Evolutionary conservation across 768 basidiomycete species (phyloP).

Genomic region (Phylloporus sp.): DNA sequence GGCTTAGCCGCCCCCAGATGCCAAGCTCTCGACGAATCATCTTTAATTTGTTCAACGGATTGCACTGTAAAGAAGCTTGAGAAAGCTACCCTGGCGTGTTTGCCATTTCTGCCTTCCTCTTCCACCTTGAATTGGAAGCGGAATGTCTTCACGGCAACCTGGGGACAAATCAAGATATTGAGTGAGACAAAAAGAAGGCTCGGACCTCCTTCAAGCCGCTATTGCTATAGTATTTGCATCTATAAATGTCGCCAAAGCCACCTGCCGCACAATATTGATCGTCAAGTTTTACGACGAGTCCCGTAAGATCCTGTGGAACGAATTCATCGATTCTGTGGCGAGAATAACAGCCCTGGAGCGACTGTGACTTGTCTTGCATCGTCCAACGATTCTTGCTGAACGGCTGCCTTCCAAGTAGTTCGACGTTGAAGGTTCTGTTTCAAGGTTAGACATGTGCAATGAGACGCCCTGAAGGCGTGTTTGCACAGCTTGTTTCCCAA

Average conservation of each 20-base stretch:
- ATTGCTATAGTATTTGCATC: not conserved
- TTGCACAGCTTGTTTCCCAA: not conserved
- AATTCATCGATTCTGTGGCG: not conserved
- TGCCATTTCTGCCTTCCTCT: not conserved
- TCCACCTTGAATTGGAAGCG: slow-evolving; percentile 4
- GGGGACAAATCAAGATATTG: not conserved
- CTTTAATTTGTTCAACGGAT: not conserved
- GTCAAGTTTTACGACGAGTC: not conserved
- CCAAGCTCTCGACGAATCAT: slow-evolving; percentile 13
- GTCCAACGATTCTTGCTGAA: too few relatives aligned
- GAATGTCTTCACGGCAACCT: slow-evolving; percentile 12
- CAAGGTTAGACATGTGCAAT: too few relatives aligned
- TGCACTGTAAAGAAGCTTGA: not conserved
- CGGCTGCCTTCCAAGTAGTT: too few relatives aligned
- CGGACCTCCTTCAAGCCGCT: not conserved
- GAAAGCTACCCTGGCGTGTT: not conserved
- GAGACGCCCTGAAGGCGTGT: not conserved
- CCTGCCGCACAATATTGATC: slow-evolving; percentile 6
- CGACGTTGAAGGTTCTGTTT: too few relatives aligned
- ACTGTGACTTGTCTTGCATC: too few relatives aligned
- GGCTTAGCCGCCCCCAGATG: slow-evolving; percentile 8
- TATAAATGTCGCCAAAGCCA: slow-evolving; percentile 4
- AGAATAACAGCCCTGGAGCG: too few relatives aligned
- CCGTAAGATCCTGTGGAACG: slow-evolving; percentile 5
- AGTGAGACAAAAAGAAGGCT: not conserved